Evolutionary conservation across 2,329 filamentous ascomycete species (phyloP).

Genomic region (Aspergillus sp.): DNA sequence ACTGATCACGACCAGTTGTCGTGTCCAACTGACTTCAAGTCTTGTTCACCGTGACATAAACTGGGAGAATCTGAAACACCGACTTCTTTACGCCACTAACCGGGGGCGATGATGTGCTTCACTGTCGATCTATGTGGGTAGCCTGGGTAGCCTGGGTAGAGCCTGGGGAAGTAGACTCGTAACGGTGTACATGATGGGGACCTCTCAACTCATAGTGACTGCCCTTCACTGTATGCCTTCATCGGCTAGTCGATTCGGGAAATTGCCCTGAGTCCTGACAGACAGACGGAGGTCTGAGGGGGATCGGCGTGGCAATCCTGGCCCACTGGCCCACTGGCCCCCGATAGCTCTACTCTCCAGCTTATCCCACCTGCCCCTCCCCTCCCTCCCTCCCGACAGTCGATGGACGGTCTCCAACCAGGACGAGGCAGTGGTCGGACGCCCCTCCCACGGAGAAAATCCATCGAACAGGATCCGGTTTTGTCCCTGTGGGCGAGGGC

Average conservation of each 20-base stretch:
- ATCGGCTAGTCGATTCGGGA: neutral
- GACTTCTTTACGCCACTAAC: slow-evolving; percentile 11
- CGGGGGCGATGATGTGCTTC: slow-evolving; percentile 14
- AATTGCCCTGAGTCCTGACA: slow-evolving; percentile 3
- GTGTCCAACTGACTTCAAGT: neutral
- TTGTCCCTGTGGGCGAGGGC: neutral
- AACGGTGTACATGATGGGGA: slow-evolving; percentile 7
- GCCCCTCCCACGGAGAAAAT: neutral
- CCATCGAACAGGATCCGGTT: neutral
- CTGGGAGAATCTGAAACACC: slow-evolving; percentile 8
- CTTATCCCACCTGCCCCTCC: neutral
- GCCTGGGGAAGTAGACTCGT: too few relatives aligned
- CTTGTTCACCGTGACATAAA: too few relatives aligned
- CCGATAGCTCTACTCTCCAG: neutral
- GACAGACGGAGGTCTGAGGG: slow-evolving; percentile 2
- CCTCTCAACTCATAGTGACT: slow-evolving; percentile 12
- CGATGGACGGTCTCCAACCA: neutral
- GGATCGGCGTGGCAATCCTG: slow-evolving; percentile 6
- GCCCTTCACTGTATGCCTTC: too few relatives aligned
- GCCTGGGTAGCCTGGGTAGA: neutral
- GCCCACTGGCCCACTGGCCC: neutral
- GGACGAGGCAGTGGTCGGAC: neutral
- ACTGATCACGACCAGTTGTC: neutral
- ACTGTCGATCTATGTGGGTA: neutral
- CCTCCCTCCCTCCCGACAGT: neutral